phyloP scores from a whole-genome alignment of 192 early-diverging fungal species.

The Podila clonocystis region DNA sequence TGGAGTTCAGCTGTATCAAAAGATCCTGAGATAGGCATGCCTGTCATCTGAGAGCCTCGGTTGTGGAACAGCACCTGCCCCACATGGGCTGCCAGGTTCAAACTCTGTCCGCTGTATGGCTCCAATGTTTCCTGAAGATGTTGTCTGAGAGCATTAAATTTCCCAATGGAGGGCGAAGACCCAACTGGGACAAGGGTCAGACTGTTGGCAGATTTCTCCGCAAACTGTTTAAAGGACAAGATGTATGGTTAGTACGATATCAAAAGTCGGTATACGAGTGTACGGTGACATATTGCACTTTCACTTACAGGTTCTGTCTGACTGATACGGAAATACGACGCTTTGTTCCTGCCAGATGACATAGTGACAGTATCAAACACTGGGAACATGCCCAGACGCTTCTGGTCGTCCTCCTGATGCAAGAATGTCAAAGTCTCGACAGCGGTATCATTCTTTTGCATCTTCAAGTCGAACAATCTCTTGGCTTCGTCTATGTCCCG shows the following conservation, averaged over 20 bases:
- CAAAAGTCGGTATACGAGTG: neutral
- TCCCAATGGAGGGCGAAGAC: constrained; percentile 10
- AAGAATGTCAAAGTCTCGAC: constrained; percentile 11
- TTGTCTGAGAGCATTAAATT: constrained; percentile 5
- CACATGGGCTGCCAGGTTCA: constrained; percentile 22
- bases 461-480: constrained; percentile 34
- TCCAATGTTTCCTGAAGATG: neutral
- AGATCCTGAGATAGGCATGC: constrained; percentile 4
- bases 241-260: neutral
- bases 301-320: constrained; percentile 26
- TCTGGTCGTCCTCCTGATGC: constrained; percentile 18
- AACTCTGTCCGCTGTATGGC: neutral
- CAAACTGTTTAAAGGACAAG: constrained; percentile 2
- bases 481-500: constrained; percentile 41
- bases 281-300: no score
- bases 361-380: constrained; percentile 30
- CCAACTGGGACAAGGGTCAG: constrained; percentile 10
- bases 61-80: constrained; percentile 42
- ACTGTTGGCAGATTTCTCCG: neutral
- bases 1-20: constrained; percentile 24
- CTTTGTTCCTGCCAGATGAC: constrained; percentile 21
- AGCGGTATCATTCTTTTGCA: constrained; percentile 6
- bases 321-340: constrained; percentile 26
- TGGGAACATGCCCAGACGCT: constrained; percentile 31
- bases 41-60: neutral